Base-by-base conservation (phyloP, 1,284 basidiomycete species). In the Naganishia sp. region DNA sequence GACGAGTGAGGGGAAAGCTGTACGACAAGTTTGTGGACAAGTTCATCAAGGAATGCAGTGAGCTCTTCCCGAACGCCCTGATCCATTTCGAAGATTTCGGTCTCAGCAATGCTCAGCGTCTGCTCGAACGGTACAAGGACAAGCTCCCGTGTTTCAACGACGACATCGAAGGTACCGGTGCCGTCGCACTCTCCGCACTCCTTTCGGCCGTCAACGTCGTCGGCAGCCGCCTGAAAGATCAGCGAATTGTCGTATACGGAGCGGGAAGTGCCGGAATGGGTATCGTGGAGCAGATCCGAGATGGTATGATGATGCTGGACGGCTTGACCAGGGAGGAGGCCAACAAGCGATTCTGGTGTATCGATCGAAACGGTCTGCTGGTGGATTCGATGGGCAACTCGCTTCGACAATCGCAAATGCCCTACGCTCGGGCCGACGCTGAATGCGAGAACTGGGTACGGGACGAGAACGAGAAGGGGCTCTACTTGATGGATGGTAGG, bases 241-340 rank as follows among this genome's bases (percentile, higher is more conserved):
- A 93, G 76, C 85, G 89, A 6, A 87, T 87, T 74, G 81, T 92
- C 65, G 83, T 92, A 61, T 90, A 87, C 76, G 90, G 91, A 23
- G 88, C 89, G 0, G 91, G 90, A 3, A 87, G 88, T 0, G 90
- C 91, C 1, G 91, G 91, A 1, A 83, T 91, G 68, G 91, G 91
- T 31, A 90, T 94, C 69, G 77, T 77, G 45, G 76, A 77, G 57
- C 78, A 79, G 71, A 70, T 94, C 62, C 85, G 88, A 25, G 89
- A 90, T 71, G 90, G 89, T 2, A 87, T 93, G 70, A 82, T 88
- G 58, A 76, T 85, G 54, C 80, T 85, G 13, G 86, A 90, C 73
- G 78, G 82, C 1, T 69, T 88, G n/a, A 75, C 83, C 18, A 72
- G 75, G 10, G 83, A 84, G 23, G 86, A 89, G 68, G 90, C 90